Conservation (phyloP, 495 filamentous ascomycete genomes). For the Penicillium nucicola region DNA sequence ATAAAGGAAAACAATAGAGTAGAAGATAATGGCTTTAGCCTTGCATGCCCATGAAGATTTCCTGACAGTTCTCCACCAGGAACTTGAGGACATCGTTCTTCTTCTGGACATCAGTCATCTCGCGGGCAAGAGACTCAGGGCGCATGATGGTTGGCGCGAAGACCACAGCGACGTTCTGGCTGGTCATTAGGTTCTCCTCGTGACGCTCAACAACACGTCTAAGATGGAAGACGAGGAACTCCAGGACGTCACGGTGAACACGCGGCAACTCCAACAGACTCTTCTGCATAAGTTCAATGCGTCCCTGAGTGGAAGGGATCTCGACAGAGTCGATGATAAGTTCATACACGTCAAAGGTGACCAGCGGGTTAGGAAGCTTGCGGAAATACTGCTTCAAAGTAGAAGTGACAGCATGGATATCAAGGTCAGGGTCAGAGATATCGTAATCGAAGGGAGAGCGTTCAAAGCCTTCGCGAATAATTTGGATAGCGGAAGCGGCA, state of each 20-base stretch:
- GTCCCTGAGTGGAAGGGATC: conserved; percentile 34
- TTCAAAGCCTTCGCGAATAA: conserved; percentile 88
- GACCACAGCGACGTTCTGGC: conserved; percentile 92
- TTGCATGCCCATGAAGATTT: conserved; percentile 62
- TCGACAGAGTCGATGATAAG: conserved; percentile 71
- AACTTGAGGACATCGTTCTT: conserved; percentile 91
- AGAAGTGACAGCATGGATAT: conserved; percentile 95
- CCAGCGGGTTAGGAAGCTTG: conserved; percentile 83
- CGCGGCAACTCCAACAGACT: conserved; percentile 74
- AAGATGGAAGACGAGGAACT: conserved; percentile 93
- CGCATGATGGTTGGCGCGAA: conserved; percentile 98
- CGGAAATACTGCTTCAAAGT: conserved; percentile 98
- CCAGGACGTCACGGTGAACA: conserved; percentile 82
- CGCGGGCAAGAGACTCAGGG: conserved; percentile 78
- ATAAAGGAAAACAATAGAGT: background rate
- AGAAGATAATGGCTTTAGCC: conserved; percentile 3
- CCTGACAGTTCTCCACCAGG: conserved; percentile 79
- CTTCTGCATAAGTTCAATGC: conserved; percentile 64
- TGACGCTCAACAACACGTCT: conserved; percentile 80
- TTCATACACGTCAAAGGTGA: conserved; percentile 93
- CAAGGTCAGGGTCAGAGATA: conserved; percentile 87
- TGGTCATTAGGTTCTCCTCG: conserved; percentile 87
- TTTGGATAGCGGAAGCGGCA: conserved; percentile 80
- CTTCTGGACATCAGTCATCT: conserved; percentile 92
- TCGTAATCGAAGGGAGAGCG: conserved; percentile 68